Evolutionary conservation across 495 filamentous ascomycete species (phyloP), one percentile per base, ranked within the genome.

Genomic region (Xylaria bambusicola): DNA sequence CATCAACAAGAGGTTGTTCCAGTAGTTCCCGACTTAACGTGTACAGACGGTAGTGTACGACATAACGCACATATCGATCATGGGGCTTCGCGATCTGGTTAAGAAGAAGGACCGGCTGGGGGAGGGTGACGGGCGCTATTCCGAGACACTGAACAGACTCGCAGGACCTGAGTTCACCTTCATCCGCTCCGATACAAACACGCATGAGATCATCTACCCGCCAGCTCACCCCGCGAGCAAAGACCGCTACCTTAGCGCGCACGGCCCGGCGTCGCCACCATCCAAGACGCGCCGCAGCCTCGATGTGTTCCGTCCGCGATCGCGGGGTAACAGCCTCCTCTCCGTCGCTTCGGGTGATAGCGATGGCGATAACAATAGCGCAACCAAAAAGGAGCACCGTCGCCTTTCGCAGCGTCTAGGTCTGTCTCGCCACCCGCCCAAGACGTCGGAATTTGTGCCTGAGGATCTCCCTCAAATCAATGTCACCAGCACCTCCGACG

Each of bases 171-270:
- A 88, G 67, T 89, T 97, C 76, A 92, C 80, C 58, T 89, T 98
- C 78, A 80, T 95, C 61, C 86, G 93, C 42, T 87, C 88, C 58
- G 91, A 93, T 68, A 96, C 93, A 12, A 77, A 86, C 54, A 86
- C 86, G 2, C 83, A 91, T 70, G 91, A 96, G 72, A 74, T 88
- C 54, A 88, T 95, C 69, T 74, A 76, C 31, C 87, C 89, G 17
- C 87, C 91, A 12, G 73, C 69, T 24, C 74, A 73, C 65, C 75
- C 84, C 58, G 61, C 62, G 63, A 56, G 64, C 42, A 65, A 61
- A 57, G 46, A 52, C 51, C 57, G 64, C 21, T 70, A 66, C 64
- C 71, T 76, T 35, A 56, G 67, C n/a, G 65, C 73, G 56, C 72
- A 69, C 31, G 65, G 69, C 27, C 62, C 61, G 58, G 48, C 52